Evolutionary conservation across 495 filamentous ascomycete species (phyloP), one percentile per base, ranked within the genome.

Genomic region (Elasticomyces elasticus): DNA sequence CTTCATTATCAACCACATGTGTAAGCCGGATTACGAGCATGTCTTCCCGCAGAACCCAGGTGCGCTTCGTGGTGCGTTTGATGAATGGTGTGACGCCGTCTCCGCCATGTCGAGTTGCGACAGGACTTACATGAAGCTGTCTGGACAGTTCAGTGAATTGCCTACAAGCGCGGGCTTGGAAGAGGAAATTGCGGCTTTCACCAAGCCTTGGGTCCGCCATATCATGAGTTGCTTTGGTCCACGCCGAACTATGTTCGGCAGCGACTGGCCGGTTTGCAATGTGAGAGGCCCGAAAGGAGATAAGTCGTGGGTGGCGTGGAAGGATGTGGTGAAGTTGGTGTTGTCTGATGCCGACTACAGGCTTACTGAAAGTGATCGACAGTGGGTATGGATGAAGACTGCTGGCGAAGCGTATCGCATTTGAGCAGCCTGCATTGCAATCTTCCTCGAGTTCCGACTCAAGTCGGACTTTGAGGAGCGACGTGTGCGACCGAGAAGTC

Each of bases 201-300:
- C 84, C 3, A 67, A 67, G 46, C 82, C 80, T 0, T 92, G 86
- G 82, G 72, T 89, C 0, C 75, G 78, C 42, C 76, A 79, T 5
- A 66, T 87, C 0, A 71, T 91, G 33, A 77, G 80, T 19, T 72
- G 75, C 1, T 94, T 94, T 65, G 79, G 82, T 6, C 67, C 83
- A 0, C 64, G 71, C n/a, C 71, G 86, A 44, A 75, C 89, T 51
- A 89, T 95, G 82, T 95, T 89, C 66, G 89, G 83, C 4, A 87
- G 82, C 45, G 87, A 94, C 64, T 95, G 89, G 89, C 89, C 87
- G 1, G 84, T 94, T 3, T 91, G 88, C 69, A 86, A 83, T 56
- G 62, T 86, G 19, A 76, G 77, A 2, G 79, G 82, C 2, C 80
- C 78, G 27, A 71, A 72, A 0, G 72, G 72, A 52, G 66, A 71